Evolutionary conservation across 345 rosid genomes (phyloP), one percentile per base, ranked within the genome.

Genomic region (Viola odorata): DNA sequence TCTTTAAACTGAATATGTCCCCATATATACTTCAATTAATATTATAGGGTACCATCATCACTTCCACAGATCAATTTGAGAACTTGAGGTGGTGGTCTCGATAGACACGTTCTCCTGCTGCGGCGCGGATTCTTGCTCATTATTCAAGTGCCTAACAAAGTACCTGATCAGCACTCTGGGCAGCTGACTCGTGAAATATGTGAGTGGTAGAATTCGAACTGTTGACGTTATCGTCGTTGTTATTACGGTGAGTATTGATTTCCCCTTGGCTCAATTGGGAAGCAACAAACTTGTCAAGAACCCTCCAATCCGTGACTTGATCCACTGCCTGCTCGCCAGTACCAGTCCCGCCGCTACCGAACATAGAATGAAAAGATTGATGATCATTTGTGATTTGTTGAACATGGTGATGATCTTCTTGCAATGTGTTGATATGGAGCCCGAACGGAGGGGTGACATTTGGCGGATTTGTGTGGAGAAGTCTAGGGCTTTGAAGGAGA

Each of bases 221-320:
- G 11, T 23, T 45, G 58, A 44, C 78, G 47, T 65, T 59, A 47
- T 12, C 45, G 58, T 36, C 57, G 12, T 78, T 39, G 4, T 60
- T 74, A 55, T 36, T 64, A 42, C 69, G 63, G 65, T 60, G 63
- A 73, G 69, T 57, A 42, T 57, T 57, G 58, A 78, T 82, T 53
- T 84, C 87, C 32, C 84, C 99, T 47, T 88, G 87, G 77, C 95
- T 91, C 14, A 95, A 77, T 78, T 95, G 99, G 59, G 94, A 95
- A 12, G 99, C 99, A 6, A 95, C 98, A 67, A 95, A 95, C 71
- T 95, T 91, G 77, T 95, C 98, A 12, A 95, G 88, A 8, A 91
- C 87, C 57, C 99, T 79, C 99, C 99, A 95, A 66, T 95, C 99
- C 0, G 88, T 91, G 55, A 85, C 84, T 76, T 86, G 89, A 61